Conservation (phyloP, 768 basidiomycete genomes). For the Leccinum aurantiacum region DNA sequence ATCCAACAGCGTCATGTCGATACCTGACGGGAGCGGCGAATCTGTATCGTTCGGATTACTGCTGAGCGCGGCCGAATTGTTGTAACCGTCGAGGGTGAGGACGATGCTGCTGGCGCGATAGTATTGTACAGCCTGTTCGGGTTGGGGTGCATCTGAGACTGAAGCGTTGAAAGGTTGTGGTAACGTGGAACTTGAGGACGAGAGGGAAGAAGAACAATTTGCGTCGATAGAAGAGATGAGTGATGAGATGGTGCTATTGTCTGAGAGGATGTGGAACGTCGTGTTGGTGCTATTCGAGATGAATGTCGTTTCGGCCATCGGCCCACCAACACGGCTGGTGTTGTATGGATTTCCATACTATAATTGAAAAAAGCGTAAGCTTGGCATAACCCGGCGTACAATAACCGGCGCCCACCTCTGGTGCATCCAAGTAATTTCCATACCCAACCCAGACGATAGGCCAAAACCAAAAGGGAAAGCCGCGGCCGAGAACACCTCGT, state of each 20-base stretch:
- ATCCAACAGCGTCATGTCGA: conserved; percentile 49
- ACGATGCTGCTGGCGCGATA: conserved; percentile 66
- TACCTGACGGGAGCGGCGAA: conserved; percentile 49
- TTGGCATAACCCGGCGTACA: not conserved
- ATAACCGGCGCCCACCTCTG: conserved; percentile 38
- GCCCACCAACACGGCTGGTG: conserved; percentile 50
- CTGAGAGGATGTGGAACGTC: conserved; percentile 48
- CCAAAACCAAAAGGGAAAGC: conserved; percentile 70
- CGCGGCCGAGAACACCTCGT: conserved; percentile 46
- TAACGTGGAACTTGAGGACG: conserved; percentile 33
- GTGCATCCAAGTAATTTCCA: conserved; percentile 36
- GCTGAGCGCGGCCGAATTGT: conserved; percentile 53
- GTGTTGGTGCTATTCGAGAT: conserved; percentile 38
- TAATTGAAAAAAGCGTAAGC: conserved; percentile 15
- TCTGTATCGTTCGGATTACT: conserved; percentile 41
- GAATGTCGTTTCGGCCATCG: conserved; percentile 40
- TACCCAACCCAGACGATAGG: conserved; percentile 51
- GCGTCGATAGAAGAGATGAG: conserved; percentile 42
- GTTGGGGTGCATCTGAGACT: conserved; percentile 31
- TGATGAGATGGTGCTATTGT: conserved; percentile 45
- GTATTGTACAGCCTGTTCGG: conserved; percentile 64
- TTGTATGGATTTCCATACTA: conserved; percentile 50
- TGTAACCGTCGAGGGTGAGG: conserved; percentile 64
- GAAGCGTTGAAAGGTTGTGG: conserved; percentile 34
- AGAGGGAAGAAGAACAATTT: conserved; percentile 44